phyloP scores from a whole-genome alignment of 2,329 filamentous ascomycete genomes.

The Sarocladium strictum region DNA sequence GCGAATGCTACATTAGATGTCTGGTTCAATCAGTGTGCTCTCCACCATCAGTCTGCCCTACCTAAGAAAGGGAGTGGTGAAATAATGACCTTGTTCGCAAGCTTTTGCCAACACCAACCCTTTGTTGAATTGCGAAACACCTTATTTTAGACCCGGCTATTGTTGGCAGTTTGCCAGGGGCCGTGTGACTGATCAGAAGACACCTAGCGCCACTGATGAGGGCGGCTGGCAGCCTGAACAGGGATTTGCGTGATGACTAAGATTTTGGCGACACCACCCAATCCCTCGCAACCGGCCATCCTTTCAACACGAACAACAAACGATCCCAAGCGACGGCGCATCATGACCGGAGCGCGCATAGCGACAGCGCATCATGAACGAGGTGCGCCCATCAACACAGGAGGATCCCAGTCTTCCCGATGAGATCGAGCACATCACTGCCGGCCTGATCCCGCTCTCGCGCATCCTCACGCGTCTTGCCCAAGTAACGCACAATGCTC shows the following conservation, averaged over 20 bases:
- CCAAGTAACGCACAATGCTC: slow-evolving; percentile 74
- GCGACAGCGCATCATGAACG: slow-evolving; percentile 9
- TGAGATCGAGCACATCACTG: slow-evolving; percentile 64
- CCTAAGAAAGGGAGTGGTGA: too few species aligned
- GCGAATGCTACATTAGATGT: too few species aligned
- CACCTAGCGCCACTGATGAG: background rate
- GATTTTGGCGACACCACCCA: background rate
- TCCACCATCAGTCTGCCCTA: too few species aligned
- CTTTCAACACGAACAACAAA: slow-evolving; percentile 8
- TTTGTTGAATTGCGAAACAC: too few species aligned
- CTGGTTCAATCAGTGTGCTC: too few species aligned
- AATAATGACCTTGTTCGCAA: too few species aligned
- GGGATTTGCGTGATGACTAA: slow-evolving; percentile 4
- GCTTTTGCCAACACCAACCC: too few species aligned
- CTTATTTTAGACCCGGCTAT: background rate
- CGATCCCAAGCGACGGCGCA: slow-evolving; percentile 7
- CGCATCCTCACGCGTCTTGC: slow-evolving; percentile 71
- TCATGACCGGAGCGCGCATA: slow-evolving; percentile 8
- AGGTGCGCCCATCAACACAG: slow-evolving; percentile 7
- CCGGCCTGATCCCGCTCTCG: slow-evolving; percentile 70
- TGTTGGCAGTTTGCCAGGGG: background rate
- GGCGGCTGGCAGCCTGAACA: background rate
- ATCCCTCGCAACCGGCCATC: slow-evolving; percentile 6
- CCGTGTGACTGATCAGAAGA: background rate
- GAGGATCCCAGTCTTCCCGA: slow-evolving; percentile 38